Evolutionary conservation across 2,329 filamentous ascomycete species (phyloP).

Genomic region (Talaromyces sp.): DNA sequence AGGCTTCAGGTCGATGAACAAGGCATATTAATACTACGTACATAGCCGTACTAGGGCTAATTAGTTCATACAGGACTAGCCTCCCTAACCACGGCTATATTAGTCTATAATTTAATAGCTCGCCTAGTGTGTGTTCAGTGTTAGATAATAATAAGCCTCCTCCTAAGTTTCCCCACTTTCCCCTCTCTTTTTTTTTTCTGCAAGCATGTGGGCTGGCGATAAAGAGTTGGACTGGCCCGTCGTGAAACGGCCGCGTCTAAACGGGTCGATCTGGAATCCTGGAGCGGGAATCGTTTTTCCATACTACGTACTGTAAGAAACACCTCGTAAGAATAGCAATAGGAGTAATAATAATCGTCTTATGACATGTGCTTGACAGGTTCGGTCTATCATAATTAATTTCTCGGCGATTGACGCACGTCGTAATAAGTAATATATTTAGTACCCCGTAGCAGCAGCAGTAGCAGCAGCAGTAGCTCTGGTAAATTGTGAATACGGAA

Average conservation of each 20-base stretch:
- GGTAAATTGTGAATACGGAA: too few relatives aligned
- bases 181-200: slow-evolving; percentile 5
- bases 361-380: not conserved
- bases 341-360: not conserved
- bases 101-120: not conserved
- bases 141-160: slow-evolving; percentile 1
- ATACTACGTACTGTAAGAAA: not conserved
- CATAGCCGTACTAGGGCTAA: not conserved
- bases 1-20: not conserved
- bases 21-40: not conserved
- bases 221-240: not conserved
- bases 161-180: not conserved
- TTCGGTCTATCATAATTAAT: not conserved
- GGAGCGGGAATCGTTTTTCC: not conserved
- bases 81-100: not conserved
- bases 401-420: not conserved
- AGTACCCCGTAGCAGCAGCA: too few relatives aligned
- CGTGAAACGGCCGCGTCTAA: slow-evolving; percentile 1
- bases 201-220: slow-evolving; percentile 8
- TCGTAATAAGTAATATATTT: not conserved
- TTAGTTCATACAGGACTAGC: not conserved
- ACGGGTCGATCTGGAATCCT: not conserved
- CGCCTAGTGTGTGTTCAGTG: not conserved
- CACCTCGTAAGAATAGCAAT: not conserved
- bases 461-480: too few relatives aligned